A percentile compares a stretch with the other conserved stretches of the same genome.
phyloP scores from a whole-genome alignment of 1,139 yeast species.

The Zygosaccharomyces pseudobailii region DNA sequence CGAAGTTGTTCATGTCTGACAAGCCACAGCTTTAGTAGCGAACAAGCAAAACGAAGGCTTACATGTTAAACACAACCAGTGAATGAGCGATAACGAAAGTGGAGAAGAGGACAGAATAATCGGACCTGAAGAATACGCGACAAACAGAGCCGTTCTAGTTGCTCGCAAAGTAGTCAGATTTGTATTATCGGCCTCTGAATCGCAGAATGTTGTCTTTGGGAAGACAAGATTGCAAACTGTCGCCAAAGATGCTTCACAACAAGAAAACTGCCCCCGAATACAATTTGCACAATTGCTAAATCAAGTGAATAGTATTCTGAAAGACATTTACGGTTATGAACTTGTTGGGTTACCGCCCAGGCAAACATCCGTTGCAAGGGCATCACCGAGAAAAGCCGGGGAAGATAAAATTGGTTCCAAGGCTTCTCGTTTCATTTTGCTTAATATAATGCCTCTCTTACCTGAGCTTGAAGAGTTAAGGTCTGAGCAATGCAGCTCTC shows the following conservation, averaged over 20 bases:
- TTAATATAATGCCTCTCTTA: constrained; percentile 16
- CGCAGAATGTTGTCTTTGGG: constrained; percentile 23
- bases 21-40: background rate
- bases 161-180: constrained; percentile 21
- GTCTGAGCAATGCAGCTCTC: constrained; percentile 12
- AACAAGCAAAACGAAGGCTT: background rate
- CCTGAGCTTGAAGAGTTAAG: constrained; percentile 17
- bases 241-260: constrained; percentile 18
- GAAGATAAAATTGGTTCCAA: constrained; percentile 10
- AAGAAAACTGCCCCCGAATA: constrained; percentile 17
- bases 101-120: background rate
- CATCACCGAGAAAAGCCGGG: background rate
- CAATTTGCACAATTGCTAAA: constrained; percentile 15
- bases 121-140: background rate
- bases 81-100: constrained; percentile 2
- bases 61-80: background rate
- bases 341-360: constrained; percentile 20
- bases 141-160: constrained; percentile 9
- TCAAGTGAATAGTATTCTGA: constrained; percentile 18
- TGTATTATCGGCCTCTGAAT: constrained; percentile 19
- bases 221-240: constrained; percentile 18
- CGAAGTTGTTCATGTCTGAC: background rate
- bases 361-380: background rate
- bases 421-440: constrained; percentile 23
- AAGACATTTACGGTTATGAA: constrained; percentile 26